Percentiles rank a stretch among this genome's conserved stretches.
These are phyloP conservation scores for Magnusiomyces suaveolens DNA, from an alignment of 1,139 yeast genomes.

Conservation along the genomic window DNA sequence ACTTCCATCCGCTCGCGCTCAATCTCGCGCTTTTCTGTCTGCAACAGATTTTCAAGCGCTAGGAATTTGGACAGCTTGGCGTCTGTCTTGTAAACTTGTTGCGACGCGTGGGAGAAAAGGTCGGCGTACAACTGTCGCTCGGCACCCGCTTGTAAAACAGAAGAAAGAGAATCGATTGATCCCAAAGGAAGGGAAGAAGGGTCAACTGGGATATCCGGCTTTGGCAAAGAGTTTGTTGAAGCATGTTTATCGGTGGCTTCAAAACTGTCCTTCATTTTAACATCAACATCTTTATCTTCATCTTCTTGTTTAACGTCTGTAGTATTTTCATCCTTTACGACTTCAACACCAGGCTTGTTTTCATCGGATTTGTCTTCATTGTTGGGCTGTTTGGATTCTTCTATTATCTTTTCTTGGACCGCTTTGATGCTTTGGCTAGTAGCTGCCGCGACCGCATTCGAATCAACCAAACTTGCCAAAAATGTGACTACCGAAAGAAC, in stretches of 20 bases:
- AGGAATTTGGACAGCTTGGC: conserved; percentile 61
- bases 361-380: conserved; percentile 12
- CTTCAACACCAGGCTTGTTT: conserved; percentile 8
- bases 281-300: conserved; percentile 14
- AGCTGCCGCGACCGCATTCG: conserved; percentile 82
- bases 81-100: conserved; percentile 66
- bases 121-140: conserved; percentile 51
- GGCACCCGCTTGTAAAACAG: conserved; percentile 70
- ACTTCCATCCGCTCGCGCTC: conserved; percentile 74
- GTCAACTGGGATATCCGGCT: conserved; percentile 15
- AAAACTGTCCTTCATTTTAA: neutral
- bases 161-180: conserved; percentile 67
- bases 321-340: conserved; percentile 5
- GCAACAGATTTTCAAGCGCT: conserved; percentile 68
- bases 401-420: conserved; percentile 38
- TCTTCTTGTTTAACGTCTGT: conserved; percentile 9
- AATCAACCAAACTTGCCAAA: conserved; percentile 75
- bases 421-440: conserved; percentile 34
- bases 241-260: too few relatives aligned
- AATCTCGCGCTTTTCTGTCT: conserved; percentile 63
- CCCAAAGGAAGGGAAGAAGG: conserved; percentile 29
- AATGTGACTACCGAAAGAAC: conserved; percentile 84
- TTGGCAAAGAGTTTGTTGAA: neutral
- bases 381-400: conserved; percentile 21
- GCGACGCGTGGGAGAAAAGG: conserved; percentile 57